phyloP scores from a whole-genome alignment of 768 basidiomycete genomes.

The Sporobolomyces roseus region DNA sequence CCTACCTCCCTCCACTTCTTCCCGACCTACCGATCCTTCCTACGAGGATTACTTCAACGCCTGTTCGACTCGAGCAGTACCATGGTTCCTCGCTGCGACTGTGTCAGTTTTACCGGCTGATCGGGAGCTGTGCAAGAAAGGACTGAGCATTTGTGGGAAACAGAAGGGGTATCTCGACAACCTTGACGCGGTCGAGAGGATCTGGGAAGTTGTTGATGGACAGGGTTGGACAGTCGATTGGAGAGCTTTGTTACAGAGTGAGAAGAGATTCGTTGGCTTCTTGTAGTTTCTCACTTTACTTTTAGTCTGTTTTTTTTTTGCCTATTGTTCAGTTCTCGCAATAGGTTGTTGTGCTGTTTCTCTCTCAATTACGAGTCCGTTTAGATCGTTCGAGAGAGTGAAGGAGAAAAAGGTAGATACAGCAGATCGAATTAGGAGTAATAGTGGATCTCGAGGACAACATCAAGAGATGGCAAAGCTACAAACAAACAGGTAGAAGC shows the following conservation, averaged over 20 bases:
- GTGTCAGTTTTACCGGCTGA: conserved; percentile 11
- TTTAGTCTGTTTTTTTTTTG: background rate
- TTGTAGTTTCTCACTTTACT: conserved; percentile 1
- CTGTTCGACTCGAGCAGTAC: conserved; percentile 22
- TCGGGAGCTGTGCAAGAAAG: conserved; percentile 25
- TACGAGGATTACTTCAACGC: conserved; percentile 23
- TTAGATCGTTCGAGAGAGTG: too few species aligned
- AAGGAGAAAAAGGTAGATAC: too few species aligned
- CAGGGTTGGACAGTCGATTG: conserved; percentile 35
- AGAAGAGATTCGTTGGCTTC: conserved; percentile 35
- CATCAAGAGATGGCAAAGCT: too few species aligned
- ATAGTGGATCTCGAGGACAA: too few species aligned
- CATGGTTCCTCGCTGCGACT: conserved; percentile 40
- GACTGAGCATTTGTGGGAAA: conserved; percentile 24
- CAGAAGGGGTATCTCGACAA: conserved; percentile 31
- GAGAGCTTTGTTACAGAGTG: conserved; percentile 21
- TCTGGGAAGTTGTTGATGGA: conserved; percentile 32
- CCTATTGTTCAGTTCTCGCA: too few species aligned
- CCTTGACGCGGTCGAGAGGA: conserved; percentile 26
- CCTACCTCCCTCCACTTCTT: background rate
- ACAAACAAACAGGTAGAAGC: too few species aligned
- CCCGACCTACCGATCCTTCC: background rate
- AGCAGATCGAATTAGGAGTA: too few species aligned
- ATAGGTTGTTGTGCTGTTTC: too few species aligned
- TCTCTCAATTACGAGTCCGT: too few species aligned